These are phyloP conservation scores for Neospermospora avenae DNA, from an alignment of 2,329 filamentous ascomycete genomes.

Conservation along the genomic window DNA sequence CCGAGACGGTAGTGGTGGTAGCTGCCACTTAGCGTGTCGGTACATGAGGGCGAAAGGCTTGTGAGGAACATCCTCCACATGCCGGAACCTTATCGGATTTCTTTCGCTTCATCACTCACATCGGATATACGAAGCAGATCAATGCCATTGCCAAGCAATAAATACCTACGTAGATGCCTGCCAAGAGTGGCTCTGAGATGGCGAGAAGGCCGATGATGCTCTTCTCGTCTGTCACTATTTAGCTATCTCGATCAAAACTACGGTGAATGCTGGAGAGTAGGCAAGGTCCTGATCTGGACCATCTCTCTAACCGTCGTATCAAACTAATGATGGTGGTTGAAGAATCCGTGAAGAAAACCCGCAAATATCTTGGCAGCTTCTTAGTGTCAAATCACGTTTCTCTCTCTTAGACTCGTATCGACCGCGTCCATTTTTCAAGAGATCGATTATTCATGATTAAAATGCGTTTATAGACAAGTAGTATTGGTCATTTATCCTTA, in stretches of 20 bases:
- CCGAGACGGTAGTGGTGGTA: background rate
- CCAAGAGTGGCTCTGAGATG: background rate
- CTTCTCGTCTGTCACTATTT: background rate
- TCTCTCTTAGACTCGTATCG: too few species aligned
- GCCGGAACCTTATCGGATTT: constrained; percentile 5
- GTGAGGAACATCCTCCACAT: constrained; percentile 4
- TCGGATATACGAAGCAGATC: background rate
- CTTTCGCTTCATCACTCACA: background rate
- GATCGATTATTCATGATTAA: constrained; percentile 3
- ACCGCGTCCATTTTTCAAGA: background rate
- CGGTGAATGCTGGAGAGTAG: background rate
- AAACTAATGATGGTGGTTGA: background rate
- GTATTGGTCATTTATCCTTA: background rate
- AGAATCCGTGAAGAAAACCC: background rate
- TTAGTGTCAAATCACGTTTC: background rate
- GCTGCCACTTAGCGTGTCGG: constrained; percentile 8
- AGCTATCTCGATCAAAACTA: background rate
- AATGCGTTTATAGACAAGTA: background rate
- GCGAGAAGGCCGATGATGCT: background rate
- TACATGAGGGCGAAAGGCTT: constrained; percentile 2
- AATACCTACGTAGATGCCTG: background rate
- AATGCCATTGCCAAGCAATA: background rate
- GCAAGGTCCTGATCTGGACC: background rate
- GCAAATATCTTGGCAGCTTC: background rate
- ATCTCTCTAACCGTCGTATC: background rate